Percentiles rank a stretch among this genome's conserved stretches.
These are phyloP conservation scores for Ramaria rubella DNA, from an alignment of 768 basidiomycete genomes.

Conservation along the genomic window DNA sequence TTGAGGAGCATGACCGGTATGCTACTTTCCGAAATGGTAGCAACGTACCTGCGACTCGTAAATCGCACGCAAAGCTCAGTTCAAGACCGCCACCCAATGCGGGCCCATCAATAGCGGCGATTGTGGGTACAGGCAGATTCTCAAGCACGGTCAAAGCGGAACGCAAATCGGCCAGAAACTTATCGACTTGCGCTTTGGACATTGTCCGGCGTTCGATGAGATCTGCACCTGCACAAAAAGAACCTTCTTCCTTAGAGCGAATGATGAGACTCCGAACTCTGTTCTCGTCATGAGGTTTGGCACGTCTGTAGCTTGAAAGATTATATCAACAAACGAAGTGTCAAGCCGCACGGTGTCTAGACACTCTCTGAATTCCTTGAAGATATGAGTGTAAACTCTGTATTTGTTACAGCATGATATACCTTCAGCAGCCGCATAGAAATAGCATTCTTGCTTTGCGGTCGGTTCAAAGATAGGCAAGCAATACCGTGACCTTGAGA, in stretches of 20 bases:
- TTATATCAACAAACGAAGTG: slow-evolving; percentile 42
- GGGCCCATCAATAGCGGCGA: slow-evolving; percentile 89
- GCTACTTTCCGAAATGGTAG: not conserved
- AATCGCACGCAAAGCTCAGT: slow-evolving; percentile 79
- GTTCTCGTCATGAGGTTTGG: slow-evolving; percentile 8
- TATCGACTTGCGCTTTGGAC: slow-evolving; percentile 63
- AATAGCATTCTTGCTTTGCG: slow-evolving; percentile 83
- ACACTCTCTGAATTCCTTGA: slow-evolving; percentile 65
- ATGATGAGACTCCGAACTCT: slow-evolving; percentile 78
- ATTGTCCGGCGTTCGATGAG: slow-evolving; percentile 80
- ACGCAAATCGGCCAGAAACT: slow-evolving; percentile 73
- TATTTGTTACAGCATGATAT: slow-evolving; percentile 10
- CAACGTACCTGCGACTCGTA: slow-evolving; percentile 74
- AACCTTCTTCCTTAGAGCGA: slow-evolving; percentile 66
- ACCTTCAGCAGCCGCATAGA: slow-evolving; percentile 68
- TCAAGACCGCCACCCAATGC: slow-evolving; percentile 93
- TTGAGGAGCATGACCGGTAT: slow-evolving; percentile 20
- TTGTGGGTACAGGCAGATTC: slow-evolving; percentile 77
- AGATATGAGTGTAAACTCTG: slow-evolving; percentile 3
- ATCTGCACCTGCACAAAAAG: slow-evolving; percentile 93
- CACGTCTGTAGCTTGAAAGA: not conserved
- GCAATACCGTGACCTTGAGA: slow-evolving; percentile 59
- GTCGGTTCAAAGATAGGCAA: slow-evolving; percentile 73
- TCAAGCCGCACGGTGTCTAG: slow-evolving; percentile 62
- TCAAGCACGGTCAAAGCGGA: slow-evolving; percentile 70